phyloP scores from a whole-genome alignment of 352 stramenopile species.

The Pythium insidiosum region DNA sequence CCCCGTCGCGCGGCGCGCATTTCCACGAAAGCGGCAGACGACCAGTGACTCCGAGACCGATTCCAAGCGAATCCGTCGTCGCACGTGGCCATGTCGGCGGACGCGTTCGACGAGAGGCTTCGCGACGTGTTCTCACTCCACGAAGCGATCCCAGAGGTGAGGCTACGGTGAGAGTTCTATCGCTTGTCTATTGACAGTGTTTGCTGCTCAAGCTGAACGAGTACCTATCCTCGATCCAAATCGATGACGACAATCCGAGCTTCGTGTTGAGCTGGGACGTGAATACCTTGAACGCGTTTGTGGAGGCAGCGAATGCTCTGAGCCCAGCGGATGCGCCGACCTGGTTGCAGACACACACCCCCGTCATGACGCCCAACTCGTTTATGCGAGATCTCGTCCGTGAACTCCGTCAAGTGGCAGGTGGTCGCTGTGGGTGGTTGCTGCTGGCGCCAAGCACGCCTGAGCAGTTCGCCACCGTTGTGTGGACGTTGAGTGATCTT shows the following conservation, averaged over 20 bases:
- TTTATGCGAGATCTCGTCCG: too few species aligned
- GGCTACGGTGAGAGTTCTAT: conserved; percentile 4
- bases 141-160: conserved; percentile 7
- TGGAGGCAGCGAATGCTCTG: too few species aligned
- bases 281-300: conserved; percentile 6
- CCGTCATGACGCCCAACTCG: too few species aligned
- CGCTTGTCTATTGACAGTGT: conserved; percentile 2
- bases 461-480: too few species aligned
- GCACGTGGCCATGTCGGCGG: conserved; percentile 10
- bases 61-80: conserved; percentile 11
- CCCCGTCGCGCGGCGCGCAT: conserved; percentile 8
- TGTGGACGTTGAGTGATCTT: too few species aligned
- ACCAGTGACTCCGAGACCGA: not conserved
- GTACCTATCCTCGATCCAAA: conserved; percentile 9
- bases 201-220: conserved; percentile 6
- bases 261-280: conserved; percentile 6
- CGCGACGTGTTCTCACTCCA: conserved; percentile 6
- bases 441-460: too few species aligned
- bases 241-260: too few species aligned
- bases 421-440: too few species aligned
- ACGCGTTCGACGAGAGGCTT: conserved; percentile 11
- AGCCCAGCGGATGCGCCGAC: too few species aligned
- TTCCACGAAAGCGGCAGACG: conserved; percentile 5
- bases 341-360: too few species aligned
- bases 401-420: too few species aligned